Evolutionary conservation across 441 rosid genomes (phyloP), one percentile per base, ranked within the genome.

Genomic region (Lepidium campestre): DNA sequence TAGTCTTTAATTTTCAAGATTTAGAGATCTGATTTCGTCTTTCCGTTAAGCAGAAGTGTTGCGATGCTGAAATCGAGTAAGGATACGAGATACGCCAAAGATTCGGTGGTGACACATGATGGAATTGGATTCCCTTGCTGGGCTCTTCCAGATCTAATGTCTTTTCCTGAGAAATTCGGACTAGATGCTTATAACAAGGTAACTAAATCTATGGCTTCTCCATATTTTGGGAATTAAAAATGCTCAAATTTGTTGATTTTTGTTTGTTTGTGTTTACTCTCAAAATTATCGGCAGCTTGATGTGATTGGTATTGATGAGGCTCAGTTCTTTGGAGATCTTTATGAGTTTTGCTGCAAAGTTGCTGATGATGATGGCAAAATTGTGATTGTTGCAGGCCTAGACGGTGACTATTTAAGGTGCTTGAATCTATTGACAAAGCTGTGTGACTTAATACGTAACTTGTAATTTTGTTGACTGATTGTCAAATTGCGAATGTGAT

Each of bases 401-500:
- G 96, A 91, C 45, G 99, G 97, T 5, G 99, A 93, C 71, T 91
- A 89, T 64, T 67, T 91, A 67, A 93, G 99, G 99, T 85, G 29
- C 6, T 62, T 63, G 37, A 59, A 35, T 18, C 50, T 62, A 25
- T 10, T 36, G 2, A 23, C 34, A n/a, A 35, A 55, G 37, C 42
- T 27, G 7, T 57, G 14, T 34, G 36, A 54, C 34, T 29, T 41
- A 13, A 7, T 15, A 5, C 13, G 29, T 47, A 5, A 12, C 35
- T 52, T 31, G 19, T 12, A 19, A 29, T n/a, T 41, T 58, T 58
- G 49, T 41, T 69, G 55, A 61, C 32, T 48, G 10, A 23, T 10
- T 12, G 45, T 70, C 45, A 57, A 57, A 12, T 34, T 36, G 34
- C 2, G 34, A 29, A 7, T 29, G 41, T 37, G 37, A 13, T 2